Base-by-base conservation (phyloP, 2,329 filamentous ascomycete species). In the Didymella exigua region DNA sequence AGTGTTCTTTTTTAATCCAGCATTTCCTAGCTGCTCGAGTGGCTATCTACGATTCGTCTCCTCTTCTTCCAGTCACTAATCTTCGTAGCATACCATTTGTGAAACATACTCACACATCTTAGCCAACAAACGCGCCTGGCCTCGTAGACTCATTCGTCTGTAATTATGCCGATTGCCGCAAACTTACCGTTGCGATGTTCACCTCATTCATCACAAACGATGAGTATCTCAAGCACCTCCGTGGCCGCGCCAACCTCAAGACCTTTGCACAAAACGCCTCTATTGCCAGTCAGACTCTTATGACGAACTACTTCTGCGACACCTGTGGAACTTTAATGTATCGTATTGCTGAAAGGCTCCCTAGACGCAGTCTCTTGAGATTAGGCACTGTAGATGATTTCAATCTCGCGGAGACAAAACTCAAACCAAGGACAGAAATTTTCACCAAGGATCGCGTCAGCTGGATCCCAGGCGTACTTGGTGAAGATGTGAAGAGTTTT, bases 281-380 rank as follows among this genome's bases (percentile, higher is more conserved):
- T 0, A 79, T 84, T 34, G 74, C 57, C 0, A 76, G 47, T 8
- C 47, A 50, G 5, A 49, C 48, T 10, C 27, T 43, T 14, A 89
- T 88, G 85, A 82, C 81, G 11, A 87, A 88, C 63, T 76, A 78
- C 63, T 89, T 88, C 70, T 89, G 86, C 61, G 73, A 65, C 0
- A 81, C 75, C 0, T 89, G 86, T 64, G 85, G 86, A 1, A 81
- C 81, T 0, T 77, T 88, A 5, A 82, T 88, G 83, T 87, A 86
- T 61, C 78, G 85, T 1, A 68, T 77, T 14, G 72, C 79, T 5
- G 63, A 70, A 2, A 72, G 64, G 0, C 81, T 76, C 50, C 82
- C 82, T 0, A 81, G 77, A 0, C 48, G 56, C 37, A 81, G 71
- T 37, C n/a, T 87, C 41, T 49, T 83, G n/a, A 30, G 24, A 10